These are phyloP conservation scores for Apiotrichum laibachii DNA, from an alignment of 1,284 basidiomycete species.

Conservation along the genomic window DNA sequence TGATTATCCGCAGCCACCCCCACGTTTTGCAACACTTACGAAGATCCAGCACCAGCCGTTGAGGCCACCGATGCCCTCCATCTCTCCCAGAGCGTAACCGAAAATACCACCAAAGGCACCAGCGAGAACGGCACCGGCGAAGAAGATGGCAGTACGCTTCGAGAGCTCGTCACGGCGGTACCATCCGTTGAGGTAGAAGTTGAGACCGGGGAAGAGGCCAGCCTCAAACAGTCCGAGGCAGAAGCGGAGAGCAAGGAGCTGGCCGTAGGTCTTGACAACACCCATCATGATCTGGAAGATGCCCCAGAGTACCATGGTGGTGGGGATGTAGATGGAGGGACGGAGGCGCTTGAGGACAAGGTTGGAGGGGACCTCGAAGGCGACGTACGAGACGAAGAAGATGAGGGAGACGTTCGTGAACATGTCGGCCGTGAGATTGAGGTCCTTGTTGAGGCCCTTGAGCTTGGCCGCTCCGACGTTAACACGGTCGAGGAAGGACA, in stretches of 20 bases:
- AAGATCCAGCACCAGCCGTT: conserved; percentile 42
- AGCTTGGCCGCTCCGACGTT: conserved; percentile 52
- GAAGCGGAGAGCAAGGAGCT: conserved; percentile 51
- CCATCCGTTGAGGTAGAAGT: conserved; percentile 52
- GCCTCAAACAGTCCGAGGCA: conserved; percentile 49
- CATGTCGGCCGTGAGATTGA: conserved; percentile 47
- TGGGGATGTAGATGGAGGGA: conserved; percentile 49
- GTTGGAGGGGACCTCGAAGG: conserved; percentile 53
- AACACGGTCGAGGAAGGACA: conserved; percentile 55
- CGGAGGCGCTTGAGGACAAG: conserved; percentile 52
- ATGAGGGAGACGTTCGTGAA: conserved; percentile 47
- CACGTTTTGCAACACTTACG: neutral
- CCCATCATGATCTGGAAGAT: conserved; percentile 51
- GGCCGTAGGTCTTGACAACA: conserved; percentile 47
- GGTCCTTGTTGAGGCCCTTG: conserved; percentile 44
- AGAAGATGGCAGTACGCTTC: conserved; percentile 53
- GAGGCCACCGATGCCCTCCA: conserved; percentile 50
- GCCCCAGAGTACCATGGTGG: conserved; percentile 44
- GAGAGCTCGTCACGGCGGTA: conserved; percentile 50
- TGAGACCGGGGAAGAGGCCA: conserved; percentile 50
- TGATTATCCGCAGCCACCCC: too few species aligned
- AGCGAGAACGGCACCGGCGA: conserved; percentile 52
- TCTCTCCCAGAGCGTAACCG: conserved; percentile 27
- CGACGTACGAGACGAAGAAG: conserved; percentile 50
- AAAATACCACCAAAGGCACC: conserved; percentile 52